phyloP scores from a whole-genome alignment of 495 filamentous ascomycete genomes.

The Amniculicola lignicola region DNA sequence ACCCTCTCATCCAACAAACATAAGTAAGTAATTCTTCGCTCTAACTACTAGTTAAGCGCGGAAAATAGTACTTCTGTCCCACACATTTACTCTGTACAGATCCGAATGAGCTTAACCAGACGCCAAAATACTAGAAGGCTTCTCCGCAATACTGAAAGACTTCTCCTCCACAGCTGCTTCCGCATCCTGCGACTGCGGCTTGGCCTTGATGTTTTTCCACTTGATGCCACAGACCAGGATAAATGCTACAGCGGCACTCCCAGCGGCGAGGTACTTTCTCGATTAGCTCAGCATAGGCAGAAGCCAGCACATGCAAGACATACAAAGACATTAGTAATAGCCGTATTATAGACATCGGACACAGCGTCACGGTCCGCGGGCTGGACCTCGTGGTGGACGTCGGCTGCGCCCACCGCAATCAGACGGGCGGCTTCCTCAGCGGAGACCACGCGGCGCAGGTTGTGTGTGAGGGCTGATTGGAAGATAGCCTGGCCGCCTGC shows the following conservation, averaged over 20 bases:
- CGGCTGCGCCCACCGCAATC: not conserved
- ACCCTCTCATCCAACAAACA: not conserved
- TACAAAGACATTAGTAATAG: constrained; percentile 15
- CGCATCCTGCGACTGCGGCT: not conserved
- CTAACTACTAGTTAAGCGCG: not conserved
- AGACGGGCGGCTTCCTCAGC: not conserved
- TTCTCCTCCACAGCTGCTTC: not conserved
- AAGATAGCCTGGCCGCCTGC: constrained; percentile 6
- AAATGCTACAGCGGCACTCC: not conserved
- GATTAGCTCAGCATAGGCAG: not conserved
- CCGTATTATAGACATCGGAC: not conserved
- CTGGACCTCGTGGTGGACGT: not conserved
- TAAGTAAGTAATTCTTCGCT: not conserved
- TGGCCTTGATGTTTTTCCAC: not conserved
- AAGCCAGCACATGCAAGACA: not conserved
- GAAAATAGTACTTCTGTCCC: not conserved
- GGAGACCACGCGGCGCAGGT: not conserved
- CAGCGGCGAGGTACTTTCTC: constrained; percentile 2
- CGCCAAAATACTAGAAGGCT: not conserved
- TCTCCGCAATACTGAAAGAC: not conserved
- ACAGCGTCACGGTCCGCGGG: not conserved
- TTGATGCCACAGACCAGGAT: not conserved
- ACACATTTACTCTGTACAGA: not conserved
- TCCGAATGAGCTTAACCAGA: not conserved
- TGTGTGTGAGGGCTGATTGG: not conserved